A percentile compares a stretch with the other conserved stretches of the same genome.
Conservation (phyloP, 176 grass and related monocot genomes). For the Oryza coarctata region DNA sequence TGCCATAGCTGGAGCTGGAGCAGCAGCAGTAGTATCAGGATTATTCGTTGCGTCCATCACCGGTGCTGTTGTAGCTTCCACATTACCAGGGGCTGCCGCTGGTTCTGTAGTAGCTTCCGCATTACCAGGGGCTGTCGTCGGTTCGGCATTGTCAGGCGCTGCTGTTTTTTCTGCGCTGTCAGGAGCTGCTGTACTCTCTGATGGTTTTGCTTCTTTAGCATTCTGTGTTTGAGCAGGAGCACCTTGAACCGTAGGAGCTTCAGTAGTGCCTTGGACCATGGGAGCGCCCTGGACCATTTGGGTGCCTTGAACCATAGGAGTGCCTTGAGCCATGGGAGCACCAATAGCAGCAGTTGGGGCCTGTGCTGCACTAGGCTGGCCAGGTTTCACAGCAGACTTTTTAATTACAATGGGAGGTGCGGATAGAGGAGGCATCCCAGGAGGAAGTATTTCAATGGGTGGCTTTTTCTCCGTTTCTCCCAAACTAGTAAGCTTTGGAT, state of each 20-base stretch:
- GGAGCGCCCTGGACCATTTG: conserved; percentile 17
- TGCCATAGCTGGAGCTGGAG: background rate
- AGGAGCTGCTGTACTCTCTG: conserved; percentile 21
- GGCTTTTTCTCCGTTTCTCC: conserved; percentile 78
- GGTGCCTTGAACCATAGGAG: conserved; percentile 26
- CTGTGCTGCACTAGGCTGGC: conserved; percentile 34
- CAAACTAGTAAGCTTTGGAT: conserved; percentile 83
- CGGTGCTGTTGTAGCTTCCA: conserved; percentile 10
- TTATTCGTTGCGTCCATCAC: conserved; percentile 20
- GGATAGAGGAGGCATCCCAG: conserved; percentile 90
- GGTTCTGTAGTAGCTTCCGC: background rate
- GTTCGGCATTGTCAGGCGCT: conserved; percentile 28
- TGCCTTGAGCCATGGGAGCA: conserved; percentile 34
- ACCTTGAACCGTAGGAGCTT: conserved; percentile 3
- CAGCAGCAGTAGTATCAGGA: conserved; percentile 19
- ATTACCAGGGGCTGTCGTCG: background rate
- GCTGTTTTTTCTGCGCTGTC: conserved; percentile 20
- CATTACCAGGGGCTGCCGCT: background rate
- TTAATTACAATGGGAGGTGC: conserved; percentile 85
- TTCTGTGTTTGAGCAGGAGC: conserved; percentile 29
- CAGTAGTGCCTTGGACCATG: background rate
- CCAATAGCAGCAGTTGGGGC: conserved; percentile 39
- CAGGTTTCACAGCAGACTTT: conserved; percentile 46
- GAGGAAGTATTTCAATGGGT: conserved; percentile 97
- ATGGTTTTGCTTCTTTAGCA: conserved; percentile 34